Percentiles rank a stretch among this genome's conserved stretches.
Conservation (phyloP, 148 eudicot species). For the Salicornia ramosissima region DNA sequence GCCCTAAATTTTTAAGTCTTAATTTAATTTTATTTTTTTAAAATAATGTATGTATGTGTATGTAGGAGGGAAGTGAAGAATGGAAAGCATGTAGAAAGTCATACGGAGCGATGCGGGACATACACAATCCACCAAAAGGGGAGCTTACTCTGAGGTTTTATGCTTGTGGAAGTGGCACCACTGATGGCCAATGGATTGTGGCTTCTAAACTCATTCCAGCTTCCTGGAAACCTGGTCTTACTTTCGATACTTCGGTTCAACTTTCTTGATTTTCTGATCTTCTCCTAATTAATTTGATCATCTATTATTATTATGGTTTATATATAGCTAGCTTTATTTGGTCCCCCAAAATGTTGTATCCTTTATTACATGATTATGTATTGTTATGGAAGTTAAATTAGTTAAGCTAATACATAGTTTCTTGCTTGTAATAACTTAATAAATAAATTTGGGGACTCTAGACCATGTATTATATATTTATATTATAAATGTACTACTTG, state of each 20-base stretch:
- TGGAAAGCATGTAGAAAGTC: slow-evolving; percentile 2
- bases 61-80: not conserved
- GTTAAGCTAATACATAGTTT: no score
- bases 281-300: not conserved
- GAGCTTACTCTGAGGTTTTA: slow-evolving; percentile 4
- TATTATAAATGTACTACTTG: no score
- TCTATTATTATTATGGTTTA: not conserved
- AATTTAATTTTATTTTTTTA: no score
- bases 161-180: not conserved
- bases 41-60: not conserved
- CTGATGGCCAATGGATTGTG: slow-evolving; percentile 2
- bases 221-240: slow-evolving; percentile 41
- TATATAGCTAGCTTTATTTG: not conserved
- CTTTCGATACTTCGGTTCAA: slow-evolving; percentile 35
- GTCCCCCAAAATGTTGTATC: no score
- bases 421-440: no score
- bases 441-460: no score
- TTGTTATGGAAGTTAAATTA: no score
- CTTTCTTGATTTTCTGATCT: slow-evolving; percentile 9
- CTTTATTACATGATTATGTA: no score
- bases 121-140: not conserved
- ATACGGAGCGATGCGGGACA: not conserved
- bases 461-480: no score
- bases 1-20: no score
- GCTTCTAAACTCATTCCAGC: slow-evolving; percentile 13